Evolutionary conservation across 257 asterid species (phyloP).

Genomic region (Solanum sejunctum): DNA sequence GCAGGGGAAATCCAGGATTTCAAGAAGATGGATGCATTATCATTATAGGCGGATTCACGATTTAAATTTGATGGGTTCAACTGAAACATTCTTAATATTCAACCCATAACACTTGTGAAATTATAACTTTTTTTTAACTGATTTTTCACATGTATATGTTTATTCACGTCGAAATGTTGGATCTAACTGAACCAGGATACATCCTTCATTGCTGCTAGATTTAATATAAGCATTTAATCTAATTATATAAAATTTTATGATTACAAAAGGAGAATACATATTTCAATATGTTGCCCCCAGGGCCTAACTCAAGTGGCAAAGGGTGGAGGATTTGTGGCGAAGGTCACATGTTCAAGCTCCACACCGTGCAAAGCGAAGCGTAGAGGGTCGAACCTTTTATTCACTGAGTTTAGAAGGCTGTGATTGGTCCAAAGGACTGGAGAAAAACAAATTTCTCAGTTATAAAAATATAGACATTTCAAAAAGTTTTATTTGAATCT

Average conservation of each 20-base stretch:
- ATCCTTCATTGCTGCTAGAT: not conserved
- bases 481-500: not conserved
- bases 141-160: not conserved
- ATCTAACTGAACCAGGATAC: not conserved
- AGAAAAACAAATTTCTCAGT: too few species aligned
- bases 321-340: too few species aligned
- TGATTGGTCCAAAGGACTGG: too few species aligned
- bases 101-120: not conserved
- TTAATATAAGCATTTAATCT: not conserved
- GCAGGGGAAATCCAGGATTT: not conserved
- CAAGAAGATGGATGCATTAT: not conserved
- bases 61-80: not conserved
- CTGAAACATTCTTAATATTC: not conserved
- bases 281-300: not conserved
- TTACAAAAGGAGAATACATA: not conserved
- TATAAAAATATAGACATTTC: not conserved
- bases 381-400: too few species aligned
- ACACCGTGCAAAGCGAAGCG: too few species aligned
- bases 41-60: not conserved
- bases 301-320: too few species aligned
- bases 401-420: too few species aligned
- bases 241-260: not conserved
- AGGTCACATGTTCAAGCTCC: too few species aligned
- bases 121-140: not conserved
- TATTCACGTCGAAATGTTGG: not conserved